A percentile compares a stretch with the other conserved stretches of the same genome.
These are phyloP conservation scores for Geranomyces variabilis DNA, from an alignment of 192 early-diverging fungal genomes.

Conservation along the genomic window DNA sequence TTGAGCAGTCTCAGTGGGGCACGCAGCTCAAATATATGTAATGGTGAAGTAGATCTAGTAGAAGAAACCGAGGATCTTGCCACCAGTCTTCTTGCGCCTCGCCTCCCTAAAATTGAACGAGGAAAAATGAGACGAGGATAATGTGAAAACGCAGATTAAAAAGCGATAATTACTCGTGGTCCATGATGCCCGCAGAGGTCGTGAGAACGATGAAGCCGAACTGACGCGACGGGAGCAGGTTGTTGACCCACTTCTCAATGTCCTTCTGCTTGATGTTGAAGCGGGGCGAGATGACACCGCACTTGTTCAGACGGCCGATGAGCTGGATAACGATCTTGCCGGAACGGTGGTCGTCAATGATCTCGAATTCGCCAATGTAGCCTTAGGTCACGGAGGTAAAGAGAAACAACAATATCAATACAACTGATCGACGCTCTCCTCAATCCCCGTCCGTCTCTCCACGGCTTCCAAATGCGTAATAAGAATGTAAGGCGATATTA, in stretches of 20 bases:
- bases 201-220: slow-evolving; percentile 95
- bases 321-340: slow-evolving; percentile 99
- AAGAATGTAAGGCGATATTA: slow-evolving; percentile 40
- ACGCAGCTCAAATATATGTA: too few relatives aligned
- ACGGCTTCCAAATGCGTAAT: too few relatives aligned
- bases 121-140: background rate
- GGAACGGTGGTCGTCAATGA: slow-evolving; percentile 96
- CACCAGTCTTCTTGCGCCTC: slow-evolving; percentile 94
- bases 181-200: slow-evolving; percentile 98
- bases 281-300: slow-evolving; percentile 98
- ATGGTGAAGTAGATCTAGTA: too few relatives aligned
- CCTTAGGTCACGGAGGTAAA: slow-evolving; percentile 47
- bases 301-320: slow-evolving; percentile 98
- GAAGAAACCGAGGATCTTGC: slow-evolving; percentile 96
- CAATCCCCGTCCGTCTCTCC: slow-evolving; percentile 42
- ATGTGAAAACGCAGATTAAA: background rate
- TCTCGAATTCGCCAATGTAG: slow-evolving; percentile 99
- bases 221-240: slow-evolving; percentile 98
- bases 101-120: slow-evolving; percentile 66
- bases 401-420: slow-evolving; percentile 12
- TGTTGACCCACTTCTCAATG: slow-evolving; percentile 95
- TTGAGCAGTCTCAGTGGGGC: too few relatives aligned
- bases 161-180: slow-evolving; percentile 68
- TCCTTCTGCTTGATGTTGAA: slow-evolving; percentile 95
- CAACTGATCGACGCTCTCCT: slow-evolving; percentile 9